Evolutionary conservation across 192 early-diverging fungal genomes (phyloP).

Genomic region (Coemansia brasiliensis): DNA sequence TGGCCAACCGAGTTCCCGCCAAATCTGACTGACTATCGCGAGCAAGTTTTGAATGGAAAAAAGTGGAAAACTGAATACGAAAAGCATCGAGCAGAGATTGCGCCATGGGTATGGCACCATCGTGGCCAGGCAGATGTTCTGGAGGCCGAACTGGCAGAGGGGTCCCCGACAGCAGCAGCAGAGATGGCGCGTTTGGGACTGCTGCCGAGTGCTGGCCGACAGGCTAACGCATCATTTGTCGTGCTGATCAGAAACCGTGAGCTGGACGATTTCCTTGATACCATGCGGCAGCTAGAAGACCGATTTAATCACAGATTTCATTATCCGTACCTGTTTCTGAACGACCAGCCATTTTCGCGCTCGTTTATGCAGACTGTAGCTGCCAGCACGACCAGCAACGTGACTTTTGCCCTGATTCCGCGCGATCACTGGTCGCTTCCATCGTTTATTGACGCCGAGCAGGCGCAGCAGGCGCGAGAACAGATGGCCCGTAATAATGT

Average conservation of each 20-base stretch:
- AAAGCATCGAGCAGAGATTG: slow-evolving; percentile 44
- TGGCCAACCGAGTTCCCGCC: slow-evolving; percentile 47
- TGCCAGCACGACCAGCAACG: slow-evolving; percentile 55
- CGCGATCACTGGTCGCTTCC: slow-evolving; percentile 58
- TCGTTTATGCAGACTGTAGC: slow-evolving; percentile 52
- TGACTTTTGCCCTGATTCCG: slow-evolving; percentile 58
- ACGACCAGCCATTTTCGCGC: slow-evolving; percentile 62
- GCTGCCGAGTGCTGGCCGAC: neutral
- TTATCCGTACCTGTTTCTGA: slow-evolving; percentile 75
- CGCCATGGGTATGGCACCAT: slow-evolving; percentile 57
- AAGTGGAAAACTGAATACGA: slow-evolving; percentile 16
- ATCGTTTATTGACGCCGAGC: slow-evolving; percentile 39
- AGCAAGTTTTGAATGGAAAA: slow-evolving; percentile 7
- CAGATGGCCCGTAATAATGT: slow-evolving; percentile 63
- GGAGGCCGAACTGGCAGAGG: neutral
- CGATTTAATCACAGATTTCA: slow-evolving; percentile 64
- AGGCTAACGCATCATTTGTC: slow-evolving; percentile 49
- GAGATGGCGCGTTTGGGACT: slow-evolving; percentile 27
- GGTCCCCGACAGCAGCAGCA: neutral
- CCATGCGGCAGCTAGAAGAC: slow-evolving; percentile 62
- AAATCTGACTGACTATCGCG: slow-evolving; percentile 28
- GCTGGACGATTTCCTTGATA: slow-evolving; percentile 48
- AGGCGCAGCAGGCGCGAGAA: slow-evolving; percentile 38
- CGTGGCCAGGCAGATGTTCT: slow-evolving; percentile 33
- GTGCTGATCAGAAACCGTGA: slow-evolving; percentile 62